Evolutionary conservation across 257 asterid genomes (phyloP).

Genomic region (Solanum boliviense): DNA sequence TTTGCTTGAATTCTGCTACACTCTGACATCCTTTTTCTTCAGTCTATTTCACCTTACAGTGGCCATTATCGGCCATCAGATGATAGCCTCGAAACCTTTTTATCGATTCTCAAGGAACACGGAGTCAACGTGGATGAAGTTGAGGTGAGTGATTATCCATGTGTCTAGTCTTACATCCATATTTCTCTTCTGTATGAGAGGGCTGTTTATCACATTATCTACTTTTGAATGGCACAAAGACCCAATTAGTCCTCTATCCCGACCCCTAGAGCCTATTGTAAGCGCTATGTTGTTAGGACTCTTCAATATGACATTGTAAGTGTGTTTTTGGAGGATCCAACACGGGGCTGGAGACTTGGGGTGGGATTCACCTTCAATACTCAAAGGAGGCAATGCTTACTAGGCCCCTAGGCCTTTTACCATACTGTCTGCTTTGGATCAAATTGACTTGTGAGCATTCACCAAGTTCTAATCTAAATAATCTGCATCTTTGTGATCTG

Average conservation of each 20-base stretch:
- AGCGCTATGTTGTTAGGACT: not conserved
- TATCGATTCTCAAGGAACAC: slow-evolving; percentile 53
- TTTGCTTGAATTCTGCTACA: not conserved
- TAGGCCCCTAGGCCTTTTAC: not conserved
- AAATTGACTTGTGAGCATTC: not conserved
- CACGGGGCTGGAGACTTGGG: not conserved
- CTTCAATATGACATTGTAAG: not conserved
- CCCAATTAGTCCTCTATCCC: not conserved
- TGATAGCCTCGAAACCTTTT: slow-evolving; percentile 55
- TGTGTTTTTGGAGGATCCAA: not conserved
- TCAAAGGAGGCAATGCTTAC: not conserved
- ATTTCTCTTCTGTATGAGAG: not conserved
- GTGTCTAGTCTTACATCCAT: not conserved
- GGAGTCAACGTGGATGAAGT: slow-evolving; percentile 62
- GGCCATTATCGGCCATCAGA: slow-evolving; percentile 96
- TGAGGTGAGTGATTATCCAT: slow-evolving; percentile 38
- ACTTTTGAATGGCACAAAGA: not conserved
- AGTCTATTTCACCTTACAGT: slow-evolving; percentile 90
- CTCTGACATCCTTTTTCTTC: slow-evolving; percentile 1
- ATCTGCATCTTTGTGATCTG: not conserved
- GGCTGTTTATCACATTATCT: not conserved
- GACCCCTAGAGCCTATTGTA: not conserved
- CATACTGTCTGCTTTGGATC: not conserved
- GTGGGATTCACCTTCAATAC: not conserved
- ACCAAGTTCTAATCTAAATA: not conserved